These are phyloP conservation scores for Kuraishia ogatae DNA, from an alignment of 805 yeast genomes.

Conservation along the genomic window DNA sequence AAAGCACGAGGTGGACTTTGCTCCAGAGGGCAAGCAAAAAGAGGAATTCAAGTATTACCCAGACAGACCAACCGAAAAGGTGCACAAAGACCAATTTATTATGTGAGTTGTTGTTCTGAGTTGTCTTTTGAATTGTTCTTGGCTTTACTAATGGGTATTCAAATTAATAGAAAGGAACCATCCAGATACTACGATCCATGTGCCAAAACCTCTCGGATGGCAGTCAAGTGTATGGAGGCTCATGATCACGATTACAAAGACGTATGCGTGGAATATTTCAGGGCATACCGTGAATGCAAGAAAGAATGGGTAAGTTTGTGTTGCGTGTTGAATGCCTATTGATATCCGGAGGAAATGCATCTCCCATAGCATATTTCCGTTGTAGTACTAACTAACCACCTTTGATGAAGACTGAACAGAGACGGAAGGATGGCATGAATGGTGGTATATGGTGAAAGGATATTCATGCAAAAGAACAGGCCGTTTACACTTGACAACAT, in stretches of 20 bases:
- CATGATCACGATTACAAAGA: slow-evolving; percentile 63
- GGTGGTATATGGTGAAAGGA: slow-evolving; percentile 22
- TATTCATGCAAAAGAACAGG: neutral
- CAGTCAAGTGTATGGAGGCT: slow-evolving; percentile 72
- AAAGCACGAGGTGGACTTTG: slow-evolving; percentile 36
- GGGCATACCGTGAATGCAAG: slow-evolving; percentile 89
- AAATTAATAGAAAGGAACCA: slow-evolving; percentile 47
- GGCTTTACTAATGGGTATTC: neutral
- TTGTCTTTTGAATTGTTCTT: too few species aligned
- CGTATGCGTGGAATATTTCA: slow-evolving; percentile 73
- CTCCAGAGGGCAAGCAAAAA: slow-evolving; percentile 36
- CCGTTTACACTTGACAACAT: neutral
- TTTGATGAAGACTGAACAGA: slow-evolving; percentile 7
- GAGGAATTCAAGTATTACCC: slow-evolving; percentile 69
- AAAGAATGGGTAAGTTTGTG: slow-evolving; percentile 48
- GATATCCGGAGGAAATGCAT: too few species aligned
- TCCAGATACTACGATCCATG: slow-evolving; percentile 91
- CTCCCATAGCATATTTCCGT: too few species aligned
- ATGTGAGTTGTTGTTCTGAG: slow-evolving; percentile 16
- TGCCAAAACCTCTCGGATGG: slow-evolving; percentile 80
- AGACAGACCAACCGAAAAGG: slow-evolving; percentile 71
- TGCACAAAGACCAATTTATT: slow-evolving; percentile 61
- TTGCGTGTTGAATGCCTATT: too few species aligned
- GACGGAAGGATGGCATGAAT: slow-evolving; percentile 16
- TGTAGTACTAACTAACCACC: neutral